A percentile compares a stretch with the other conserved stretches of the same genome.
Evolutionary conservation across 352 stramenopile genomes (phyloP).

Genomic region (Phytophthora kernoviae): DNA sequence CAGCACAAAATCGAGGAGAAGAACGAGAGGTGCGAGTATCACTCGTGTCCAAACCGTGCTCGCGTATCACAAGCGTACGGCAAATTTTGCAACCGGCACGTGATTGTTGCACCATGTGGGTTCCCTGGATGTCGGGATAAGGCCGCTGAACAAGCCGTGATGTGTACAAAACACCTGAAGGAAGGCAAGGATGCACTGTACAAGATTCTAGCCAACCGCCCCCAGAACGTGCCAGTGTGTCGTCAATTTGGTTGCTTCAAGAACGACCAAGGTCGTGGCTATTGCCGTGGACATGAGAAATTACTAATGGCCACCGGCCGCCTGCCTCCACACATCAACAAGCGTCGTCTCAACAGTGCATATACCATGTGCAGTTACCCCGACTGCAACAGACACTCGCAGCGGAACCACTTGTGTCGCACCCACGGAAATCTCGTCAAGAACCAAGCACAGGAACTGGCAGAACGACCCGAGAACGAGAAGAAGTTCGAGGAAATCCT

Average conservation of each 20-base stretch:
- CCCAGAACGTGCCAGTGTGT: constrained; percentile 83
- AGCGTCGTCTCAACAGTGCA: constrained; percentile 85
- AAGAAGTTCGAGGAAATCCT: constrained; percentile 81
- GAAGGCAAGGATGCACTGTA: constrained; percentile 79
- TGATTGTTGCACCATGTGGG: constrained; percentile 83
- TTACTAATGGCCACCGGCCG: constrained; percentile 83
- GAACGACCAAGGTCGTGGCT: constrained; percentile 87
- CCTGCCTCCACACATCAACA: constrained; percentile 78
- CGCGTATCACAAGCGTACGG: constrained; percentile 78
- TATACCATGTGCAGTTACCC: constrained; percentile 92
- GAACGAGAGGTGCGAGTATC: constrained; percentile 77
- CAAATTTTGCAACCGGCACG: constrained; percentile 88
- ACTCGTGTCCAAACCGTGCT: constrained; percentile 78
- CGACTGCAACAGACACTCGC: constrained; percentile 82
- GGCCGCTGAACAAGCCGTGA: constrained; percentile 57
- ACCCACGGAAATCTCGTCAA: constrained; percentile 83
- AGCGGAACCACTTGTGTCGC: constrained; percentile 84
- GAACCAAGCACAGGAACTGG: constrained; percentile 76
- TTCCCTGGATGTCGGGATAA: constrained; percentile 88
- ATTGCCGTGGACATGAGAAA: constrained; percentile 87
- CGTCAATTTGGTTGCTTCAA: constrained; percentile 83
- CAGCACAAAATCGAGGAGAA: constrained; percentile 65
- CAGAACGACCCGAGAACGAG: constrained; percentile 38
- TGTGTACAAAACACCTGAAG: constrained; percentile 75
- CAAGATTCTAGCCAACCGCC: constrained; percentile 55